Base-by-base conservation (phyloP, 441 rosid species). In the Erysimum cheiri region DNA sequence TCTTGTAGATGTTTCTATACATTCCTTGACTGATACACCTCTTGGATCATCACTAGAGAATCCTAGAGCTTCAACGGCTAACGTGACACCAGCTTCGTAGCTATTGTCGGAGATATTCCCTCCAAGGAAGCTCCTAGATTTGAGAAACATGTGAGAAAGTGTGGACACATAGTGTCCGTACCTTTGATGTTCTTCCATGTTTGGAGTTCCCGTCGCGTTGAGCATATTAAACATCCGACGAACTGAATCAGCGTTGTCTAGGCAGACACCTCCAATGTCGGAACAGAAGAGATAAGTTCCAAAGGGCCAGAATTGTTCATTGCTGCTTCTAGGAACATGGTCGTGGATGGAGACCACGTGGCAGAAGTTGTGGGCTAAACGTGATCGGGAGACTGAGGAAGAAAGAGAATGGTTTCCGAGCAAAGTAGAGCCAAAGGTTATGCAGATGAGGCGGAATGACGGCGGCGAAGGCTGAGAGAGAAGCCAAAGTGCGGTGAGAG, bases 401-500 rank as follows among this genome's bases (percentile, higher is more conserved):
- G 77, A 80, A 39, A 91, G 88, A 59, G 93, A 64, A 26, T 50
- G 70, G 47, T 91, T 89, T 35, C 93, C 96, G 0, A 90, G 83
- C 67, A 93, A 60, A 8, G 97, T 95, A 49, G 92, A 87, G 61
- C 97, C 97, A 2, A 85, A 93, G 22, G 97, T 91, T 85, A 89
- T 74, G 80, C 97, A 91, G 29, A 93, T 72, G 29, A 91, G 77
- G 6, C 80, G 54, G 17, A 61, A 17, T 33, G 71, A 22, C 26
- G 80, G 70, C 39, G 36, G 60, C 0, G 75, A 48, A 54, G 79
- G 62, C 69, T 67, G 37, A 12, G 77, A 87, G 71, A 93, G 92
- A 19, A 93, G 92, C 88, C 89, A 85, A 24, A 93, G 87, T 56
- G 93, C 81, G 63, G 87, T 75, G 33, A 93, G 87, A 52, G 92